A percentile compares a stretch with the other conserved stretches of the same genome.
Evolutionary conservation across 495 filamentous ascomycete genomes (phyloP).

Genomic region (Aspergillus kassunensis): DNA sequence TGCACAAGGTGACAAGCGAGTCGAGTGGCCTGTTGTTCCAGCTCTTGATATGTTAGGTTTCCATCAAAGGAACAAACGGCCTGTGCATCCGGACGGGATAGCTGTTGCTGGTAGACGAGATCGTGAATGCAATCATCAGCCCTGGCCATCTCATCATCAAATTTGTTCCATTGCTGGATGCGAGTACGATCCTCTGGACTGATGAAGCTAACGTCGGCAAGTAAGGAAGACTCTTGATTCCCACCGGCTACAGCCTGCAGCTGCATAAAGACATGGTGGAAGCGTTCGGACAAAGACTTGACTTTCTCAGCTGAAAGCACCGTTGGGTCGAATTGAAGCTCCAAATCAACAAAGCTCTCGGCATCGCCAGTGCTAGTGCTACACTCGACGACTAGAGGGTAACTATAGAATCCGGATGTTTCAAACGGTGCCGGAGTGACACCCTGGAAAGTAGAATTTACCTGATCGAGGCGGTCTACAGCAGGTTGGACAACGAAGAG

Average conservation of each 20-base stretch:
- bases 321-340: constrained; percentile 8
- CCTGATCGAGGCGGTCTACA: constrained; percentile 3
- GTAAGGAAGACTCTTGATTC: background rate
- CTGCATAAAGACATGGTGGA: constrained; percentile 15
- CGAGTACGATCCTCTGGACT: constrained; percentile 12
- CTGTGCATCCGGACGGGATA: background rate
- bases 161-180: constrained; percentile 18
- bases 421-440: constrained; percentile 5
- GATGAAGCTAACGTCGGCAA: constrained; percentile 2
- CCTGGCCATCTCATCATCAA: constrained; percentile 3
- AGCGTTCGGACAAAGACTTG: constrained; percentile 4
- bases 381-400: constrained; percentile 31
- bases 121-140: constrained; percentile 7
- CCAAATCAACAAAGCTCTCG: constrained; percentile 3
- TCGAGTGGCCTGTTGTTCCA: background rate
- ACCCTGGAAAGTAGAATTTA: background rate
- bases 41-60: constrained; percentile 25
- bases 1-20: background rate
- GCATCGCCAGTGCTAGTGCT: constrained; percentile 1
- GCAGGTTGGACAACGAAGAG: constrained; percentile 10
- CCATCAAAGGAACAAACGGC: constrained; percentile 24
- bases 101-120: constrained; percentile 1
- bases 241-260: constrained; percentile 1
- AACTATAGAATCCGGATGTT: constrained; percentile 32
- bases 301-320: background rate